Base-by-base conservation (phyloP, 2,329 filamentous ascomycete species). In the Microcyclosporella mali region DNA sequence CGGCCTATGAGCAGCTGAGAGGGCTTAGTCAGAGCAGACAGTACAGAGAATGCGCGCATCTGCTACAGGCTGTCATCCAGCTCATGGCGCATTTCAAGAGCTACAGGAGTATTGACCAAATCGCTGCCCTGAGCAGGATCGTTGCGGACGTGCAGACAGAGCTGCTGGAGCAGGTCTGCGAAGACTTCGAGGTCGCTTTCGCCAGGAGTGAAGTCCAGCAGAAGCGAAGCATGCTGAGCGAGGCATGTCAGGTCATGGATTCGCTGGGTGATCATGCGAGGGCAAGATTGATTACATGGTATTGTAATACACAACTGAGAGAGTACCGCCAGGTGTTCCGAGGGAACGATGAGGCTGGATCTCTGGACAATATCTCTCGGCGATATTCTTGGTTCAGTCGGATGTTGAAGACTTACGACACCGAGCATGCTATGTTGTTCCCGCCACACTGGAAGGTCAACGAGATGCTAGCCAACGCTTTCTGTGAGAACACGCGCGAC, bases 61-160 rank as follows among this genome's bases (percentile, higher is more conserved):
- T 98, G 46, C 73, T 98, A 44, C 88, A 95, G 69, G 92, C 92
- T 8, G 92, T 98, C 25, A 78, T 98, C 45, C 92, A 98, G 75
- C 81, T 98, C 34, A 95, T 97, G 85, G 86, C 86, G 54, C 89
- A 98, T 68, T 98, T 98, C 76, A 94, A 95, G 70, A 94, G 87
- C 66, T 98, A 97, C 65, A 77, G 92, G 46, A 95, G 88, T 56
- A 97, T 98, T 56, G 90, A 97, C 63, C 92, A 98, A 73, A 97
- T 98, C 62, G 92, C 92, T 19, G 85, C 85, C 1, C 73, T 98
- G 50, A 94, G 88, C 61, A 81, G 88, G 39, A 94, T 94, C 57
- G 92, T 98, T 28, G 84, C 88, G 4, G 92, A 97, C 57, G 74
- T 98, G 51, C 92, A 98, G 69, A 75, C 89, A 47, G 89, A 95